Conservation (phyloP, 306 rosid species). For the Abrus pulchellus region DNA sequence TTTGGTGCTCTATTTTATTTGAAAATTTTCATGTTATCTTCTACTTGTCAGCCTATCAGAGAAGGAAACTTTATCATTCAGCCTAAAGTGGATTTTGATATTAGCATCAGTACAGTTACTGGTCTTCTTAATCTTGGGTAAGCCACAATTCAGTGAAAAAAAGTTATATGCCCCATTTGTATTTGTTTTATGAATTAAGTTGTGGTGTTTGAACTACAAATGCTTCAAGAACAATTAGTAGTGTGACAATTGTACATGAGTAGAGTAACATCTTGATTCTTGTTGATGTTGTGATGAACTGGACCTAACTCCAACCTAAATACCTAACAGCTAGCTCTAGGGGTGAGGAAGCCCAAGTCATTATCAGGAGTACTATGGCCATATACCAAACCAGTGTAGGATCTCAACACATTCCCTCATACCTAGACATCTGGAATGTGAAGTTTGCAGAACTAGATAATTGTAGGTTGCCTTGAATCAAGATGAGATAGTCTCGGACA, state of each 20-base stretch:
- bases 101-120: conserved; percentile 91
- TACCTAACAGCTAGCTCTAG: no score
- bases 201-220: conserved; percentile 35
- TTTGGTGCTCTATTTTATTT: conserved; percentile 40
- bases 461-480: no score
- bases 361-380: no score
- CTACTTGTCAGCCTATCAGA: conserved; percentile 81
- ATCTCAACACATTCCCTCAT: no score
- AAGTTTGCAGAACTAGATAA: no score
- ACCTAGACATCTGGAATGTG: no score
- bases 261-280: conserved; percentile 22
- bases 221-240: conserved; percentile 29
- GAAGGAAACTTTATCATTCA: conserved; percentile 99
- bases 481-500: no score
- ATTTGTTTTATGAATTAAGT: conserved; percentile 35
- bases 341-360: no score
- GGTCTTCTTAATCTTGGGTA: conserved; percentile 99
- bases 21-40: conserved; percentile 31
- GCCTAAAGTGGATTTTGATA: conserved; percentile 99
- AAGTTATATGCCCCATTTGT: conserved; percentile 20
- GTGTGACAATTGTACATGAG: conserved; percentile 11
- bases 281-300: conserved; percentile 13
- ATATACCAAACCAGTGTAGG: no score
- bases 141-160: conserved; percentile 47
- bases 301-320: no score